Conservation (phyloP, 192 early-diverging fungal genomes). For the Coemansia sp. region DNA sequence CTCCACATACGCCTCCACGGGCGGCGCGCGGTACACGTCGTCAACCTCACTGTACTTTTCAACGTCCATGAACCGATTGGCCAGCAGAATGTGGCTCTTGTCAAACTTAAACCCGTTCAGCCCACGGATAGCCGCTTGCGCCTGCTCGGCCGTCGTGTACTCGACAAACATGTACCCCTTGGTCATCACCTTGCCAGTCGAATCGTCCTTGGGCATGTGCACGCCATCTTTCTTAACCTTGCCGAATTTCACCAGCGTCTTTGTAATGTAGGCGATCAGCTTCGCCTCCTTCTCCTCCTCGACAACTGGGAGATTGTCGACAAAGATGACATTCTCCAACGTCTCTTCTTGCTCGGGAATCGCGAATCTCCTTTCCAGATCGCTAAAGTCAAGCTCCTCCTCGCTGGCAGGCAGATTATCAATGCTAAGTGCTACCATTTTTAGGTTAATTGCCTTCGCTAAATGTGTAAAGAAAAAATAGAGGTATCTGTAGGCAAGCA, state of each 20-base stretch:
- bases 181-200: slow-evolving; percentile 64
- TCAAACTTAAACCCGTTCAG: slow-evolving; percentile 79
- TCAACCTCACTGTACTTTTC: slow-evolving; percentile 74
- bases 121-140: slow-evolving; percentile 71
- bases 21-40: slow-evolving; percentile 77
- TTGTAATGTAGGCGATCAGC: slow-evolving; percentile 63
- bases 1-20: slow-evolving; percentile 54
- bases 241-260: slow-evolving; percentile 67
- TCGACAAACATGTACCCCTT: slow-evolving; percentile 96
- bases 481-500: background rate
- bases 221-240: slow-evolving; percentile 80
- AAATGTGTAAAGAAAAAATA: background rate
- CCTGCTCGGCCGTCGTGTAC: slow-evolving; percentile 84
- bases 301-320: slow-evolving; percentile 89
- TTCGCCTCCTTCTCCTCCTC: slow-evolving; percentile 84
- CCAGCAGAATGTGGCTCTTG: slow-evolving; percentile 75
- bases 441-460: background rate
- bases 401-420: slow-evolving; percentile 66
- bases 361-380: slow-evolving; percentile 75
- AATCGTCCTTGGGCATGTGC: slow-evolving; percentile 81
- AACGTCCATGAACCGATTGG: slow-evolving; percentile 91
- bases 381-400: slow-evolving; percentile 87
- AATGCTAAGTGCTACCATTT: slow-evolving; percentile 57
- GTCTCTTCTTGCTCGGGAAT: slow-evolving; percentile 75
- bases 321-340: slow-evolving; percentile 81